phyloP scores from a whole-genome alignment of 768 basidiomycete genomes.

The Kwoniella pini region DNA sequence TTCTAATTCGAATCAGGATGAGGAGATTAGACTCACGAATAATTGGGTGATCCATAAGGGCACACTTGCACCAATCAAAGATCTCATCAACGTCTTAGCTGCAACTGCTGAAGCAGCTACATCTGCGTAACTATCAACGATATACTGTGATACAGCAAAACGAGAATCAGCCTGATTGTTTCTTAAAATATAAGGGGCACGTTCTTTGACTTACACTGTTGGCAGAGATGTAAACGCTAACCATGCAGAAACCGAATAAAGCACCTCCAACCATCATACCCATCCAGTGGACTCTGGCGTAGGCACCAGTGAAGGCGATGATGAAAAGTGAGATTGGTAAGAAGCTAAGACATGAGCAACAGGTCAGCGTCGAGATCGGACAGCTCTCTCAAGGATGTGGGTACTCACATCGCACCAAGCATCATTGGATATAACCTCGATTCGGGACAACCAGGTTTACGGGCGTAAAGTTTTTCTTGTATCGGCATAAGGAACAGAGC shows the following conservation, averaged over 20 bases:
- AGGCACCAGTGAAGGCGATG: conserved; percentile 66
- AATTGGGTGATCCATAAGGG: conserved; percentile 75
- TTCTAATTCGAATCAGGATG: neutral
- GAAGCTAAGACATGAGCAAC: conserved; percentile 29
- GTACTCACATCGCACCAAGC: conserved; percentile 27
- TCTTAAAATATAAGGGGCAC: too few relatives aligned
- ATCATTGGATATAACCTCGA: conserved; percentile 46
- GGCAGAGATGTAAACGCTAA: conserved; percentile 65
- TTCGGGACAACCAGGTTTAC: conserved; percentile 29
- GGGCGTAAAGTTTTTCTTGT: conserved; percentile 41
- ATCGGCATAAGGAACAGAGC: conserved; percentile 29
- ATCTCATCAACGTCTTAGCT: conserved; percentile 65
- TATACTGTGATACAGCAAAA: neutral
- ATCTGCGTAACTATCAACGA: conserved; percentile 45
- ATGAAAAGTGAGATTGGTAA: conserved; percentile 71
- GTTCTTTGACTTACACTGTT: conserved; percentile 57
- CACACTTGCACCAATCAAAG: conserved; percentile 71
- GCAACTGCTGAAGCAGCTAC: conserved; percentile 61
- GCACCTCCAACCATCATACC: conserved; percentile 64
- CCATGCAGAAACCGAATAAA: conserved; percentile 63
- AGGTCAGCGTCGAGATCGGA: neutral
- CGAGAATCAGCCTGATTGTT: neutral
- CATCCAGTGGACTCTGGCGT: conserved; percentile 67
- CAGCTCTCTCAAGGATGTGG: neutral
- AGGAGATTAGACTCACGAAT: conserved; percentile 36